phyloP scores from a whole-genome alignment of 306 rosid species.

The Glycine tomentella region DNA sequence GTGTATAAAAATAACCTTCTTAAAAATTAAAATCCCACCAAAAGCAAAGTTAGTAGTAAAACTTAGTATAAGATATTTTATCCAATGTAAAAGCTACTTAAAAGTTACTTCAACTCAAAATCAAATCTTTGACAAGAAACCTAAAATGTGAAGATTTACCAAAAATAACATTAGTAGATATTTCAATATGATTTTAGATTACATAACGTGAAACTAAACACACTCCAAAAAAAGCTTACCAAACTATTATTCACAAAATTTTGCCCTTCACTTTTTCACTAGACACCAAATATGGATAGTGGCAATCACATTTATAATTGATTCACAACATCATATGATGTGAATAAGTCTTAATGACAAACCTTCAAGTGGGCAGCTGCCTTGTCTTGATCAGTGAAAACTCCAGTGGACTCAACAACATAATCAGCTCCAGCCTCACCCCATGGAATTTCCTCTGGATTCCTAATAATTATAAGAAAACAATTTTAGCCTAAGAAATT shows the following conservation, averaged over 20 bases:
- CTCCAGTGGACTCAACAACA: constrained; percentile 82
- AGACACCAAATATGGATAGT: background rate
- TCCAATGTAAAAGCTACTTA: no score
- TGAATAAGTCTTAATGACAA: background rate
- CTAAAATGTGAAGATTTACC: no score
- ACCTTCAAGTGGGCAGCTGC: constrained; percentile 90
- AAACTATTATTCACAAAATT: background rate
- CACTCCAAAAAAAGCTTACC: background rate
- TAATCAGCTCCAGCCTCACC: constrained; percentile 58
- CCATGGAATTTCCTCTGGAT: constrained; percentile 70
- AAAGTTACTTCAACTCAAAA: no score
- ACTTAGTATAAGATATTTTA: no score
- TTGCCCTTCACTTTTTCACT: background rate
- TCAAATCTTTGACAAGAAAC: no score
- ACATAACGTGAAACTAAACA: no score
- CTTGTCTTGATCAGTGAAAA: constrained; percentile 84
- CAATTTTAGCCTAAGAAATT: background rate
- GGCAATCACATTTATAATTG: background rate
- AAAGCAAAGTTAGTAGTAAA: no score
- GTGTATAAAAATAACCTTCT: no score
- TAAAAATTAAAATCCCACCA: no score
- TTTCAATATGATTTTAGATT: no score
- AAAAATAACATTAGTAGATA: no score
- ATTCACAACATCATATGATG: background rate
- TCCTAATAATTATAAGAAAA: constrained; percentile 32